Percentiles rank a stretch among this genome's conserved stretches.
Conservation (phyloP, 2,329 filamentous ascomycete genomes). For the Trichophyton equinum region DNA sequence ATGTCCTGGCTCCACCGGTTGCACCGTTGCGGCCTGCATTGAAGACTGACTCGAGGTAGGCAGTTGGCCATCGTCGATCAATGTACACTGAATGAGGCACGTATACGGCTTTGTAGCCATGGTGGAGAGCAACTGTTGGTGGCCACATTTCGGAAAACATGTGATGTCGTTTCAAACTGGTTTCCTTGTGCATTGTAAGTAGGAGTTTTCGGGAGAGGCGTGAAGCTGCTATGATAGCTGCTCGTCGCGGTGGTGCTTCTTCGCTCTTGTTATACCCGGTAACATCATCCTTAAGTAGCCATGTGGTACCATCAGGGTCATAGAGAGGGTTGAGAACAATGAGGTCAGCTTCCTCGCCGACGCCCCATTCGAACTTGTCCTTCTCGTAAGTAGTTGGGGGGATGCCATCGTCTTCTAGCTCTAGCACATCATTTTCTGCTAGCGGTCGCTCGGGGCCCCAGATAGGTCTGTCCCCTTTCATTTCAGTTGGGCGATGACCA, state of each 20-base stretch:
- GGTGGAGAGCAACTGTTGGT: conserved; percentile 71
- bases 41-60: conserved; percentile 64
- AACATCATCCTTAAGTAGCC: conserved; percentile 70
- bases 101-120: conserved; percentile 85
- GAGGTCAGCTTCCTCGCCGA: conserved; percentile 79
- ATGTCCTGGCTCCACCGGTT: conserved; percentile 58
- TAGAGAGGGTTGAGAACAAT: conserved; percentile 89
- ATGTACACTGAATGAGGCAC: conserved; percentile 81
- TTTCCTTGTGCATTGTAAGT: conserved; percentile 81
- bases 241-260: conserved; percentile 55
- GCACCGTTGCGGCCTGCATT: conserved; percentile 68
- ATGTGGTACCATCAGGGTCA: conserved; percentile 75
- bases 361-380: conserved; percentile 75
- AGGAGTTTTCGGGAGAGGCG: conserved; percentile 71
- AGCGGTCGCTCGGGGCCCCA: conserved; percentile 72
- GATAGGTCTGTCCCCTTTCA: conserved; percentile 48
- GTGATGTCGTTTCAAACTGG: conserved; percentile 68
- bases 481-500: conserved; percentile 11
- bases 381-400: conserved; percentile 63
- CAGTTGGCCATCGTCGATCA: conserved; percentile 72
- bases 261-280: conserved; percentile 64
- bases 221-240: conserved; percentile 77
- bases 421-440: conserved; percentile 57
- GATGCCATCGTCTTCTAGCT: conserved; percentile 57
- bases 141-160: conserved; percentile 98